These are phyloP conservation scores for Ramaria sp. DNA, from an alignment of 768 basidiomycete species.

Conservation along the genomic window DNA sequence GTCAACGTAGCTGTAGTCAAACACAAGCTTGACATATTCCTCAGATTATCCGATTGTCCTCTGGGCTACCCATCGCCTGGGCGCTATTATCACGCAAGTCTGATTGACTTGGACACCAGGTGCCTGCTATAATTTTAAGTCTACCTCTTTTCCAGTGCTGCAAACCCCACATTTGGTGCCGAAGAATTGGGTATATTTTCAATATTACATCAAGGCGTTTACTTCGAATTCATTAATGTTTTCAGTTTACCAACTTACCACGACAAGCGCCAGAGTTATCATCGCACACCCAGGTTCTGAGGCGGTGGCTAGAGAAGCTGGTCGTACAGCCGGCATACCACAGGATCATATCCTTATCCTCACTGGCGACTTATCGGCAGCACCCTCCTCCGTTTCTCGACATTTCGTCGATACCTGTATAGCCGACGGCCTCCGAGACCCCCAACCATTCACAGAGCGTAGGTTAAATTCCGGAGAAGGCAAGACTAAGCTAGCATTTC, in stretches of 20 bases:
- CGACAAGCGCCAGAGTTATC: slow-evolving; percentile 29
- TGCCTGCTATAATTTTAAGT: slow-evolving; percentile 35
- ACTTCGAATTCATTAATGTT: not conserved
- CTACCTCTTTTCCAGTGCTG: slow-evolving; percentile 4
- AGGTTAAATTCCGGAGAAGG: slow-evolving; percentile 47
- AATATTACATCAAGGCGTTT: not conserved
- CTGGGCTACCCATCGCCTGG: slow-evolving; percentile 34
- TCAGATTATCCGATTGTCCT: slow-evolving; percentile 34
- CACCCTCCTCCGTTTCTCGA: not conserved
- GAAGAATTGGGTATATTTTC: slow-evolving; percentile 3
- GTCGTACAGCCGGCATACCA: slow-evolving; percentile 22
- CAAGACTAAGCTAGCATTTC: slow-evolving; percentile 57
- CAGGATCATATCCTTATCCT: slow-evolving; percentile 16
- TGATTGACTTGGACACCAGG: slow-evolving; percentile 34
- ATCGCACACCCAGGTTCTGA: slow-evolving; percentile 40
- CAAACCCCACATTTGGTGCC: slow-evolving; percentile 3
- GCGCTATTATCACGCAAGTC: slow-evolving; percentile 2
- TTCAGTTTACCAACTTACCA: slow-evolving; percentile 36
- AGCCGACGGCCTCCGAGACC: slow-evolving; percentile 32
- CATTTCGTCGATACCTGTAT: slow-evolving; percentile 38
- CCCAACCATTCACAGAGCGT: slow-evolving; percentile 36
- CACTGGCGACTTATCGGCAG: not conserved
- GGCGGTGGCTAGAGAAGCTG: slow-evolving; percentile 37
- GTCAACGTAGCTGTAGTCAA: slow-evolving; percentile 9
- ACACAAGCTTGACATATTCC: not conserved